Base-by-base conservation (phyloP, 2,329 filamentous ascomycete genomes). In the Phaeosphaeriaceae sp. region DNA sequence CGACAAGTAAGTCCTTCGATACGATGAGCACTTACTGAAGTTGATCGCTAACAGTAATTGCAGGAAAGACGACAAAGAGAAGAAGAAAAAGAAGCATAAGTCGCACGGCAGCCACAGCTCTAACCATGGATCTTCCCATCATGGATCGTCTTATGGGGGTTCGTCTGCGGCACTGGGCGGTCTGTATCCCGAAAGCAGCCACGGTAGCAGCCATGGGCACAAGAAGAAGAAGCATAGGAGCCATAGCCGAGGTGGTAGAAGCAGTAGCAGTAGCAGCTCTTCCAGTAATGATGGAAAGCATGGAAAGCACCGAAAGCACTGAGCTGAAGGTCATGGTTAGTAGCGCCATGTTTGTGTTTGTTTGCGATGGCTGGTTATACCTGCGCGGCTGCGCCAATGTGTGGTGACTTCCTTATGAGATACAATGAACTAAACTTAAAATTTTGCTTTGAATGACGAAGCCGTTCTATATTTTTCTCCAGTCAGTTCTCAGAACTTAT, bases 31-130 rank as follows among this genome's bases (percentile, higher is more conserved):
- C 12, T 9, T 16, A 18, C n/a, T 9, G 6, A 4, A 21, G 8
- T 9, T 20, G 6, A 3, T 4, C 23, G 26, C 53, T 63, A 41
- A 63, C 46, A 37, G 6, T 5, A 37, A 18, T 33, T 7, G 3
- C 40, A 64, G 60, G 38, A 66, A 66, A 37, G 65, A 68, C 9
- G 64, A 70, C 52, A 64, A 69, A 26, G 23, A 26, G 30, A 70
- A 71, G 58, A 70, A 73, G 48, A 60, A 71, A 23, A 73, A 73
- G 58, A 72, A 72, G 59, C 58, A 73, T 43, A 68, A 70, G 56
- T 69, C 68, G 51, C 60, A 72, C 44, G 40, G 61, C 36, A 67
- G 50, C 32, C 56, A 65, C 35, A 43, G 67, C 35, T 66, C 61
- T 2, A 50, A 65, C 21, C 61, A 67, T 40, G 58, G 64, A 17